Evolutionary conservation across 2,329 filamentous ascomycete species (phyloP).

Genomic region (Penicillium digitatum): DNA sequence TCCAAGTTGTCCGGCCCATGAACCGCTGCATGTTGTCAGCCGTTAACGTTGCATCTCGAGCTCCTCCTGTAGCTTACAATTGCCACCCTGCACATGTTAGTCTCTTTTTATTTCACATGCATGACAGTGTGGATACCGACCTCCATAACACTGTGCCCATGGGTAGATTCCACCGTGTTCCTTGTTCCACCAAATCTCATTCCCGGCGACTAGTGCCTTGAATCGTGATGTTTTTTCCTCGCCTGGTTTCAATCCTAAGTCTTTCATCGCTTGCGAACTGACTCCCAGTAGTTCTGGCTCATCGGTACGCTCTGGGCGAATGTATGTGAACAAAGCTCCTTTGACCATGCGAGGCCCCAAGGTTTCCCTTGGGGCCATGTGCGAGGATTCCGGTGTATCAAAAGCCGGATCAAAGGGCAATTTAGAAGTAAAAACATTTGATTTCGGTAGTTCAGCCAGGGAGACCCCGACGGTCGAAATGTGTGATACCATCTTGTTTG

Average conservation of each 20-base stretch:
- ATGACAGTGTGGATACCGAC: conserved; percentile 52
- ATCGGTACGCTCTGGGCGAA: conserved; percentile 70
- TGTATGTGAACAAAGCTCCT: conserved; percentile 82
- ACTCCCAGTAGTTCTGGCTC: conserved; percentile 77
- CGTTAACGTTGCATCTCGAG: not conserved
- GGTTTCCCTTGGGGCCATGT: conserved; percentile 70
- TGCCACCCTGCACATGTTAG: conserved; percentile 42
- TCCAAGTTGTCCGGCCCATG: conserved; percentile 93
- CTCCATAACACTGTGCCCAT: conserved; percentile 98
- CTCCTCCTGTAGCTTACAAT: conserved; percentile 39
- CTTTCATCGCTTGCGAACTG: conserved; percentile 71
- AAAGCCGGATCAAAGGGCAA: conserved; percentile 74
- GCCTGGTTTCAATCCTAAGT: conserved; percentile 68
- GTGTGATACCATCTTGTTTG: conserved; percentile 47
- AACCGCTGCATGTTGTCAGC: conserved; percentile 56
- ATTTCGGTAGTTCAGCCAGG: conserved; percentile 56
- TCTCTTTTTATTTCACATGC: not conserved
- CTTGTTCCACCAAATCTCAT: conserved; percentile 72
- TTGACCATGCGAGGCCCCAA: conserved; percentile 80
- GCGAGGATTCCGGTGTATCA: conserved; percentile 75
- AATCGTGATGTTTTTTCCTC: conserved; percentile 73
- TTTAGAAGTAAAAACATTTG: conserved; percentile 60
- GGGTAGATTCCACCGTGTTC: conserved; percentile 80
- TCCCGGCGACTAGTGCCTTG: conserved; percentile 72
- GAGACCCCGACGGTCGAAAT: conserved; percentile 36